These are phyloP conservation scores for Gynochthodes officinalis DNA, from an alignment of 257 asterid genomes.

Conservation along the genomic window DNA sequence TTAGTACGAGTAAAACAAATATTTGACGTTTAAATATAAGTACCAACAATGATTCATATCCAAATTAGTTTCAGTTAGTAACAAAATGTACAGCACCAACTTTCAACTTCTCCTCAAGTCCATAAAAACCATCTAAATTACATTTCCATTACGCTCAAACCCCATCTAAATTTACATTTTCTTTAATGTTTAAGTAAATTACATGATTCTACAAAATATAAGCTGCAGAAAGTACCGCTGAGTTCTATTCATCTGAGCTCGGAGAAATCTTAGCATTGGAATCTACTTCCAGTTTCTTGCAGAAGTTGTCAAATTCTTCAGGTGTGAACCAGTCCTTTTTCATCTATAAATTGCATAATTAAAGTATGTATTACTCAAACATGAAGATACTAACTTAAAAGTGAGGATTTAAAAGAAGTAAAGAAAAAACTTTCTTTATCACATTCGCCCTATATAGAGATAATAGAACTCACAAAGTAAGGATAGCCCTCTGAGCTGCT, in stretches of 20 bases:
- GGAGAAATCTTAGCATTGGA: neutral
- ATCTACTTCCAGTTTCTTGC: slow-evolving; percentile 6
- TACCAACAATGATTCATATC: neutral
- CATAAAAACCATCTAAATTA: neutral
- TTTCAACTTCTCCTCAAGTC: neutral
- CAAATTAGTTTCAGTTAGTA: neutral
- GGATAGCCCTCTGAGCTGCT: slow-evolving; percentile 53
- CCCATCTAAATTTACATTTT: neutral
- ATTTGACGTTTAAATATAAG: neutral
- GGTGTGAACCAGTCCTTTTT: slow-evolving; percentile 16
- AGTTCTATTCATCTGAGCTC: neutral
- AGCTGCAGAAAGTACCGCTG: neutral
- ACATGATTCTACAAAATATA: neutral
- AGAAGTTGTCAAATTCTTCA: slow-evolving; percentile 6
- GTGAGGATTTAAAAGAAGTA: neutral
- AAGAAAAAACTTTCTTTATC: neutral
- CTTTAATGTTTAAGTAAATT: neutral
- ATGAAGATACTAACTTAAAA: neutral
- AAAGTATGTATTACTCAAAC: neutral
- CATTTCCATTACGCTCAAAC: neutral
- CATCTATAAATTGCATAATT: neutral
- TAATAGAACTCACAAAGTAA: slow-evolving; percentile 50
- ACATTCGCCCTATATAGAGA: neutral
- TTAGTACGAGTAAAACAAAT: neutral
- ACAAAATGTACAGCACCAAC: neutral